Evolutionary conservation across 306 rosid genomes (phyloP), one percentile per base, ranked within the genome.

Genomic region (Dryas alaskensis): DNA sequence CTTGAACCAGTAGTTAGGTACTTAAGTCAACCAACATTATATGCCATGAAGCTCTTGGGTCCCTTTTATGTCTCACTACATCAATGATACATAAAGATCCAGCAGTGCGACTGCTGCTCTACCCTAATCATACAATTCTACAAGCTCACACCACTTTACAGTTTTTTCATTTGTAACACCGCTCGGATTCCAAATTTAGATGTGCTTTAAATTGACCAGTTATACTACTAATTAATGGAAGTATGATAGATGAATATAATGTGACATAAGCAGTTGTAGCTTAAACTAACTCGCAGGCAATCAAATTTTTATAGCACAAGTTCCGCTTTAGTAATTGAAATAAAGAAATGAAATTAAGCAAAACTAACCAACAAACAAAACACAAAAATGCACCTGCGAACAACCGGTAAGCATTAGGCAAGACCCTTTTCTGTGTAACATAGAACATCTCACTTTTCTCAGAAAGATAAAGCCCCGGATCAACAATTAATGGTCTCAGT

Each of bases 401-500:
- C 68, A 92, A 48, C 48, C 79, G 92, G 83, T 83, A 92, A 14
- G 97, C 95, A 71, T 84, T 76, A n/a, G 99, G 99, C 67, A 88
- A 86, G 42, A 84, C 93, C 83, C 97, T 89, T 81, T 90, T 88
- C 79, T 94, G 97, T 13, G 99, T 83, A 48, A 93, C 99, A 82
- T 86, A 87, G 83, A 94, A 94, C 96, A 94, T 90, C 27, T 84
- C 90, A 72, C 87, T 84, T 77, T 86, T 89, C 83, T 92, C 96
- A 19, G 95, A 75, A 76, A 86, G 96, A 88, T 94, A 94, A 73
- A 94, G 86, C 73, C 98, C 99, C 0, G 96, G 99, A 87, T 94
- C 97, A 74, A 94, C 93, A 73, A 94, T 90, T 49, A 94, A 81
- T 5, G 96, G 92, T 75, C 78, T 92, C 88, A 94, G 82, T 85